Base-by-base conservation (phyloP, 164 flowering plant genomes). In the Liquidambar formosana region DNA sequence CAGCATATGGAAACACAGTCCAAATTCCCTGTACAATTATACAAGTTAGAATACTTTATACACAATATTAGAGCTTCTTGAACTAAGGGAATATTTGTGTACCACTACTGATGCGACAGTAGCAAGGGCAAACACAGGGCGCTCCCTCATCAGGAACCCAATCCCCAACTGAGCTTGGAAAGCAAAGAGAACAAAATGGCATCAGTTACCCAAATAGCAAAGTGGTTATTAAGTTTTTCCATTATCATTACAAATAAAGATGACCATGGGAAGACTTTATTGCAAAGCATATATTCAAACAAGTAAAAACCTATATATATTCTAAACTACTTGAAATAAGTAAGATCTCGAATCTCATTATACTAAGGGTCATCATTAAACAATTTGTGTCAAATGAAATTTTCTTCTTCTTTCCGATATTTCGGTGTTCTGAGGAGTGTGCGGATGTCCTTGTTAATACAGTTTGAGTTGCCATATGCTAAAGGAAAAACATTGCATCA, bases 71-170 rank as follows among this genome's bases (percentile, higher is more conserved):
- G n/a, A 43, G 25, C 22, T 33, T 41, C 48, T 45, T 21, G 1
- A 56, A 8, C 61, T 47, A 71, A 60, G 61, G 22, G 27, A 59
- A 63, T 19, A 49, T 53, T 25, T 47, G 21, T 49, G 33, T 83
- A 90, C 94, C 93, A 93, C 97, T 52, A 72, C 86, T 57, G 92
- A 84, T 28, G 97, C 96, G 67, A 90, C 93, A 38, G 94, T 84
- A 16, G 96, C 94, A 41, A 93, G 64, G 58, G 96, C 93, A 57
- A 88, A 78, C 9, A 88, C 66, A 21, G 97, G 97, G 28, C 85
- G 89, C 66, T 90, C 87, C 74, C 93, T 84, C 77, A 89, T 49
- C 63, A 89, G 67, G 80, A 89, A 90, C 33, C 97, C 97, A 28
- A 89, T 86, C 19, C 62, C 88, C 66, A 93, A 74, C 97, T 92